Evolutionary conservation across 1,284 basidiomycete species (phyloP), one percentile per base, ranked within the genome.

Genomic region (Taiwanofungus camphoratus): DNA sequence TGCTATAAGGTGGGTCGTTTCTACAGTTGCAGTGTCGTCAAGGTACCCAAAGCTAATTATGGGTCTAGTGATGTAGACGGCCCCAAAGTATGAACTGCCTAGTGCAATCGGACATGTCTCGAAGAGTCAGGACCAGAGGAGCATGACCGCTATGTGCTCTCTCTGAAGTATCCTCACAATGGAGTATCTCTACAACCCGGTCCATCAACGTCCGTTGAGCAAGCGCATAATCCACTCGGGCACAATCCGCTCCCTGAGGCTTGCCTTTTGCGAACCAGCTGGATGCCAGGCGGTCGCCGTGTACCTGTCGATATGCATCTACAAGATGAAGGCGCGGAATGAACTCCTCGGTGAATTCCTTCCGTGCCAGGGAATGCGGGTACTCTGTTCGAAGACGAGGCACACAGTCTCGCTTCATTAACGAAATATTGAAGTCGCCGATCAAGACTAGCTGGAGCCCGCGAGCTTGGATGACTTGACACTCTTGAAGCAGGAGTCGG

Each of bases 211-310:
- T 31, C 18, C 48, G 50, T 21, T 58, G 52, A 31, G 56, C 53
- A 5, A 61, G 47, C 4, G 54, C 55, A 26, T 59, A 59, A 44
- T 59, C 57, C 16, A 59, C 56, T 22, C 56, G 45, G 1, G 55
- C 49, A 30, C 52, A 52, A 27, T 61, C 56, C 32, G 50, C 39
- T 9, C 57, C 54, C 38, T 54, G 57, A 8, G 54, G 57, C 44
- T 56, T 56, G 13, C 56, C 55, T 43, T 56, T 56, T 27, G 52
- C 56, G 35, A 56, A 59, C 59, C 58, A 58, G 42, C 57, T 59
- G 36, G 53, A 59, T 9, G 48, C 52, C 27, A 35, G 46, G 36
- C 16, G 39, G 16, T 51, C 42, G 15, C 54, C 55, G 21, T 56
- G 46, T 41, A 44, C 16, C 30, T 48, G 46, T 9, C 55, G 52